Evolutionary conservation across 345 rosid genomes (phyloP), one percentile per base, ranked within the genome.

Genomic region (Linum lewisii): DNA sequence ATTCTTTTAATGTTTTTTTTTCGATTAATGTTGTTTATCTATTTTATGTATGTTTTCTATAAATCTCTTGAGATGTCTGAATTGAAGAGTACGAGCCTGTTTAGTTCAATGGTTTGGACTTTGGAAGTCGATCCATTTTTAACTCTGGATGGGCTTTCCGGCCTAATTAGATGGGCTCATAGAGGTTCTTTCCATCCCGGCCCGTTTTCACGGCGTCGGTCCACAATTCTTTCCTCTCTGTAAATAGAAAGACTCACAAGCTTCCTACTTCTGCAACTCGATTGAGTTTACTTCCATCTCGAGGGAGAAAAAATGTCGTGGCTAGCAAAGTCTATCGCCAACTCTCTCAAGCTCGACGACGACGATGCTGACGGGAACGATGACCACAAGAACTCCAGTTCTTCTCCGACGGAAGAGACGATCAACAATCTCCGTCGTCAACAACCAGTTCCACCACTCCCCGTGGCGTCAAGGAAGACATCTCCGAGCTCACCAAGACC

Each of bases 391-490:
- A 36, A 65, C 18, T 49, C 70, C 16, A 50, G 9, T 29, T 16
- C 51, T 1, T 19, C 51, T 4, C 24, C 59, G 14, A 22, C 37
- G 8, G n/a, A 26, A 0, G 65, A 56, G 57, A 20, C 44, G 68
- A 69, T 38, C 69, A 69, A 42, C 69, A 52, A 20, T 22, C 66
- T 4, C 65, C 65, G 14, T 64, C 42, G 21, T 69, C 78, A 51
- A 25, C 61, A 20, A 55, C 61, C 44, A 51, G 66, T 57, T 45
- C 70, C 47, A 45, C 62, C 21, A 24, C 80, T 6, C 81, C 79
- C 0, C 84, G 95, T 20, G 97, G 96, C 58, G 84, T 89, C 61
- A 85, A 82, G 63, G 95, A 84, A 60, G 99, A 93, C 73, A 77
- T 93, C 44, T 76, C 90, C 42, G 95, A 87, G 77, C 78, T 89